phyloP scores from a whole-genome alignment of 306 rosid species.

The Vigna unguiculata region DNA sequence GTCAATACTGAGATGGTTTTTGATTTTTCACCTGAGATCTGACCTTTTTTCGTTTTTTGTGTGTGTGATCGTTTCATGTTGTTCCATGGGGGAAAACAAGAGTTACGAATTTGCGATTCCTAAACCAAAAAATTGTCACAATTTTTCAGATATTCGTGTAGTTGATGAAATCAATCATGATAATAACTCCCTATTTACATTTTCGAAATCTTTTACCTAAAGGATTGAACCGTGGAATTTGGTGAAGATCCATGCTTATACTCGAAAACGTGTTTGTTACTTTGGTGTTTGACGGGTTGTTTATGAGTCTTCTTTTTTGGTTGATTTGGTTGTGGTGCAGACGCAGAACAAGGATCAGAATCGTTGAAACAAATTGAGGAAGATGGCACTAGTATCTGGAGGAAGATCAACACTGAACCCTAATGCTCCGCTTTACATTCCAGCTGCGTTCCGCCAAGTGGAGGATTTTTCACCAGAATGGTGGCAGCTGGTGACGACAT shows the following conservation, averaged over 20 bases:
- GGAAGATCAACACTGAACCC: conserved; percentile 84
- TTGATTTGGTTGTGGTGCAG: conserved; percentile 41
- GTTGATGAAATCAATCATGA: background rate
- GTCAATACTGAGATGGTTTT: conserved; percentile 40
- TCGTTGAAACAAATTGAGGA: conserved; percentile 37
- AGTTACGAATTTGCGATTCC: background rate
- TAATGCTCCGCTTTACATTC: conserved; percentile 82
- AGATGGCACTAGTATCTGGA: conserved; percentile 75
- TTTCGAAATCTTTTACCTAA: background rate
- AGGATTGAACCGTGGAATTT: background rate
- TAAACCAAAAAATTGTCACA: background rate
- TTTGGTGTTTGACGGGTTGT: background rate
- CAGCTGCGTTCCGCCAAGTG: conserved; percentile 80
- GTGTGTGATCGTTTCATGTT: conserved; percentile 14
- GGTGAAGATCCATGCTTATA: conserved; percentile 4
- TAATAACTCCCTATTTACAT: background rate
- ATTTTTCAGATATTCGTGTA: conserved; percentile 14
- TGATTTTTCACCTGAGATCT: conserved; percentile 40
- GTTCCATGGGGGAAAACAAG: background rate
- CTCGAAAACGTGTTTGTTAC: background rate
- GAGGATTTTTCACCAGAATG: conserved; percentile 96
- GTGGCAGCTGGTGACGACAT: conserved; percentile 89
- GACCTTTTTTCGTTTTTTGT: background rate
- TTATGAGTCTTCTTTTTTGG: background rate
- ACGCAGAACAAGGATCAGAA: conserved; percentile 37